phyloP scores from a whole-genome alignment of 768 basidiomycete genomes.

The Chiua virens region DNA sequence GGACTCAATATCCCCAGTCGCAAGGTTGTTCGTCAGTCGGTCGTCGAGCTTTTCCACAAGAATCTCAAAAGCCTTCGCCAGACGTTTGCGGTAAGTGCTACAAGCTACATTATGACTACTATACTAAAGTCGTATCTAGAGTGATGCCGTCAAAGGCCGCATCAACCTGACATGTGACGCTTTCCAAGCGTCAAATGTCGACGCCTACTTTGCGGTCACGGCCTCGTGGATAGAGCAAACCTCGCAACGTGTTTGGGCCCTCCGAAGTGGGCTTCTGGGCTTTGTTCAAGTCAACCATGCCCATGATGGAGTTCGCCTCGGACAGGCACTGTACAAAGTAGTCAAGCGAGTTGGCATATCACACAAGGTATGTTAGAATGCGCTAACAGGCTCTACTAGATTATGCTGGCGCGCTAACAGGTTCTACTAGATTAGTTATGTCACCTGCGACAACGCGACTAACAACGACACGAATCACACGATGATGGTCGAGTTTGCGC shows the following conservation, averaged over 20 bases:
- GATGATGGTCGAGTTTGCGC: no score
- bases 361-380: conserved; percentile 22
- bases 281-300: conserved; percentile 34
- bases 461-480: neutral
- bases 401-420: no score
- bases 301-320: conserved; percentile 37
- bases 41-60: neutral
- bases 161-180: neutral
- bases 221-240: neutral
- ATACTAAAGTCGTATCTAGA: neutral
- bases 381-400: no score
- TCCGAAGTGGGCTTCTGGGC: neutral
- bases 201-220: neutral
- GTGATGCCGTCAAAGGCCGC: neutral
- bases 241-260: neutral
- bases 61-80: neutral
- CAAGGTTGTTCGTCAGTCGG: neutral
- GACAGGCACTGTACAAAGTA: conserved; percentile 40
- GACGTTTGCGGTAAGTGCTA: neutral
- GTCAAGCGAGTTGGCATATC: conserved; percentile 24
- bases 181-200: neutral
- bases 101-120: neutral
- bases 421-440: neutral
- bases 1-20: neutral
- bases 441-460: neutral